Evolutionary conservation across 169 alveolate species (phyloP).

Genomic region (Eimeria praecox): DNA sequence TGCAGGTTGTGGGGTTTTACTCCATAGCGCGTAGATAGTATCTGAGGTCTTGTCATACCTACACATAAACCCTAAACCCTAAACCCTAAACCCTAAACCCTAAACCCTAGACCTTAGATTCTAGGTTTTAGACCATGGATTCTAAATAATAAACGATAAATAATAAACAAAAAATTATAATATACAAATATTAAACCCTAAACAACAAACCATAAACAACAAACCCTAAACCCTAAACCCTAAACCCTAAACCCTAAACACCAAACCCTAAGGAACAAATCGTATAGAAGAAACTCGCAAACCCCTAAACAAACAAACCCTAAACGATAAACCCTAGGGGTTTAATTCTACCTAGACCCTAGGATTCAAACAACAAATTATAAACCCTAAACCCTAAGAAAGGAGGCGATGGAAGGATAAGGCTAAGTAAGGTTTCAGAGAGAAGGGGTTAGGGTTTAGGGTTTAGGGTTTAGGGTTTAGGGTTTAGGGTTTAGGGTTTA

Average conservation of each 20-base stretch:
- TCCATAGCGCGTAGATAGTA: constrained; percentile 59
- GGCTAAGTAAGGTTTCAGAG: too few species aligned
- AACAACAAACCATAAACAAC: neutral
- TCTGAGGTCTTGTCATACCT: constrained; percentile 56
- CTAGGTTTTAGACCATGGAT: too few species aligned
- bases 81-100: neutral
- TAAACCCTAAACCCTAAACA: neutral
- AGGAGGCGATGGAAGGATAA: too few species aligned
- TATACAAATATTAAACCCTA: neutral
- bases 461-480: constrained; percentile 50
- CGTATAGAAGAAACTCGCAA: too few species aligned
- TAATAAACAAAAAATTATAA: neutral
- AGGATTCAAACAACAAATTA: too few species aligned
- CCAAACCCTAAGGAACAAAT: too few species aligned
- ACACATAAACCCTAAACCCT: neutral
- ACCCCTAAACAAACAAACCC: too few species aligned
- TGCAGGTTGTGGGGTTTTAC: neutral
- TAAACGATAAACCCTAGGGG: too few species aligned
- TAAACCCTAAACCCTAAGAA: too few species aligned
- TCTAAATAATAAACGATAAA: too few species aligned
- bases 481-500: constrained; percentile 42
- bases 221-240: neutral
- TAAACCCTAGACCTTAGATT: neutral
- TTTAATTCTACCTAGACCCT: too few species aligned
- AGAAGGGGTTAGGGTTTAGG: constrained; percentile 3